A percentile compares a stretch with the other conserved stretches of the same genome.
Evolutionary conservation across 2,329 filamentous ascomycete species (phyloP).

Genomic region (Drechslerella coelobrocha): DNA sequence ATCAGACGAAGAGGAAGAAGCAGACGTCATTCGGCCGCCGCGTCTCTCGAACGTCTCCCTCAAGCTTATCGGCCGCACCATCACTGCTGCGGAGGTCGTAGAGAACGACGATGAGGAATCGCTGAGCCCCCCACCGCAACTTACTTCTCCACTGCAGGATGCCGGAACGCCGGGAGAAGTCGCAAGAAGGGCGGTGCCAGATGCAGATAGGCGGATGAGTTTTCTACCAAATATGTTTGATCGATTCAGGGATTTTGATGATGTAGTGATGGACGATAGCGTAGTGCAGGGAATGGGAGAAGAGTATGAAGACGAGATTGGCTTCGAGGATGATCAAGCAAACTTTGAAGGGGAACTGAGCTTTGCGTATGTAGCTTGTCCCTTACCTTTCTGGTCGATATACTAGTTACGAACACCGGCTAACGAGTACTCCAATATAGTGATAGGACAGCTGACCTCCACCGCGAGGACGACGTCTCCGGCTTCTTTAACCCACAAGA

Average conservation of each 20-base stretch:
- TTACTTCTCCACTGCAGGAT: constrained; percentile 29
- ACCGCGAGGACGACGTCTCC: constrained; percentile 23
- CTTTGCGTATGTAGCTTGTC: constrained; percentile 31
- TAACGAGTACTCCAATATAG: constrained; percentile 8
- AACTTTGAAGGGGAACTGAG: constrained; percentile 32
- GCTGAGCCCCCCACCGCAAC: constrained; percentile 30
- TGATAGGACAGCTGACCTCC: constrained; percentile 24
- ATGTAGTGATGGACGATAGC: constrained; percentile 34
- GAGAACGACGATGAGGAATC: constrained; percentile 40
- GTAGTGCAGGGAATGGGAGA: constrained; percentile 21
- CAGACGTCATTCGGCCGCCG: constrained; percentile 17
- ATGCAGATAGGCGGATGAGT: constrained; percentile 33
- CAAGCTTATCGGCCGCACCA: constrained; percentile 31
- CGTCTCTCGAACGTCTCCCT: constrained; percentile 20
- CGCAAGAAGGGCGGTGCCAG: constrained; percentile 32
- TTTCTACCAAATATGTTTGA: constrained; percentile 39
- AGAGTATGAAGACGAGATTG: constrained; percentile 4
- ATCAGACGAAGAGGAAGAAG: constrained; percentile 23
- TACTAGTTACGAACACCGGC: background rate
- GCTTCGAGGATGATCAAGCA: constrained; percentile 18
- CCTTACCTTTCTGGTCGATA: background rate
- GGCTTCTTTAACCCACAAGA: constrained; percentile 31
- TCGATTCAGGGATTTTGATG: constrained; percentile 35
- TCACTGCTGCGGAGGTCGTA: constrained; percentile 45
- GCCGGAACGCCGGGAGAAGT: constrained; percentile 23